A percentile compares a stretch with the other conserved stretches of the same genome.
These are phyloP conservation scores for Ophiostoma novo-ulmi DNA, from an alignment of 2,329 filamentous ascomycete genomes.

Conservation along the genomic window DNA sequence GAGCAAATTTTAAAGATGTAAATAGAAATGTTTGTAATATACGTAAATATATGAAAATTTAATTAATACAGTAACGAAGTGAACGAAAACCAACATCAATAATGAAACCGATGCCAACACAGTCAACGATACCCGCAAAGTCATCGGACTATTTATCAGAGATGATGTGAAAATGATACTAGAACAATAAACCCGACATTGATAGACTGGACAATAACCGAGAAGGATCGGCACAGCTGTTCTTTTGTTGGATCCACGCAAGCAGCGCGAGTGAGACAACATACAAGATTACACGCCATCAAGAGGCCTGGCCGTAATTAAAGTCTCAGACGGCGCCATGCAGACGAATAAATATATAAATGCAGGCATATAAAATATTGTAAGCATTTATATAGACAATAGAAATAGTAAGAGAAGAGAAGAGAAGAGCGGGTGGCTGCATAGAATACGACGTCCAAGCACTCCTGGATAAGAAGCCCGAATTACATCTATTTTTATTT, in stretches of 20 bases:
- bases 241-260: slow-evolving; percentile 17
- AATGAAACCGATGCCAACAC: too few species aligned
- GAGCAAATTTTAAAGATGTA: too few species aligned
- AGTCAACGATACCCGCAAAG: too few species aligned
- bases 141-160: too few species aligned
- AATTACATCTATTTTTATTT: neutral
- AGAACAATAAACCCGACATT: neutral
- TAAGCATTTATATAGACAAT: neutral
- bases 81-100: too few species aligned
- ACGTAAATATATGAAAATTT: too few species aligned
- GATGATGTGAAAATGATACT: neutral
- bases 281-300: slow-evolving; percentile 6
- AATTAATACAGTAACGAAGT: too few species aligned
- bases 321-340: neutral
- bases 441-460: neutral
- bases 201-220: neutral
- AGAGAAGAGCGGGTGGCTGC: neutral
- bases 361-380: neutral
- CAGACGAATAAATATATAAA: neutral
- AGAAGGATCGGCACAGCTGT: slow-evolving; percentile 6
- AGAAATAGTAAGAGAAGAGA: neutral
- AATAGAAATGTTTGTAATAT: too few species aligned
- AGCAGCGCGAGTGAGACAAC: neutral
- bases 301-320: slow-evolving; percentile 3
- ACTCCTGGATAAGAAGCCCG: neutral